phyloP scores from a whole-genome alignment of 768 basidiomycete species.

The Tubosaeta brunneosetosa region DNA sequence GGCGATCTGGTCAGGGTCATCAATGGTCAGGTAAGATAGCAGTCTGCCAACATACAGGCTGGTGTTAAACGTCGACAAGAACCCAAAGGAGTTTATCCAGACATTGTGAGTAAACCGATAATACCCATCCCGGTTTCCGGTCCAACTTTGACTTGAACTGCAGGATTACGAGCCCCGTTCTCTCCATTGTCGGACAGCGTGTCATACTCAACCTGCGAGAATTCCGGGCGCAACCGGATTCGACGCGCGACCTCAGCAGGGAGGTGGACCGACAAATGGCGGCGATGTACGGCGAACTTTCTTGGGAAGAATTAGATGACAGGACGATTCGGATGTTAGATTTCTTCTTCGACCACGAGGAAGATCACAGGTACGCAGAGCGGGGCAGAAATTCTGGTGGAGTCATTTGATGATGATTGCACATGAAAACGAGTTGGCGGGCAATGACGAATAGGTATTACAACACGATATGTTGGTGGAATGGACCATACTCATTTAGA shows the following conservation, averaged over 20 bases:
- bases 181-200: not conserved
- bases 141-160: not conserved
- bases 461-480: not conserved
- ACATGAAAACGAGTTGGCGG: not conserved
- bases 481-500: no score
- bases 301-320: not conserved
- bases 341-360: not conserved
- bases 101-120: not conserved
- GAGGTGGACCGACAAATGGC: not conserved
- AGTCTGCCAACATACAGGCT: not conserved
- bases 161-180: not conserved
- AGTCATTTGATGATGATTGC: not conserved
- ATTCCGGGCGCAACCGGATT: not conserved
- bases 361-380: not conserved
- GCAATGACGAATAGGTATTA: not conserved
- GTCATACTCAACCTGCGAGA: not conserved
- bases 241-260: not conserved
- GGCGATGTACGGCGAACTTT: not conserved
- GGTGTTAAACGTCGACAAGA: not conserved
- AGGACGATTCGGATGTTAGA: not conserved
- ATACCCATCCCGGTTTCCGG: not conserved
- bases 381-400: not conserved
- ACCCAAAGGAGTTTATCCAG: not conserved
- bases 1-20: slow-evolving; percentile 3
- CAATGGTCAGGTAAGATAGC: slow-evolving; percentile 7